Conservation (phyloP, 352 stramenopile species). For the Pythium grandisporangium region DNA sequence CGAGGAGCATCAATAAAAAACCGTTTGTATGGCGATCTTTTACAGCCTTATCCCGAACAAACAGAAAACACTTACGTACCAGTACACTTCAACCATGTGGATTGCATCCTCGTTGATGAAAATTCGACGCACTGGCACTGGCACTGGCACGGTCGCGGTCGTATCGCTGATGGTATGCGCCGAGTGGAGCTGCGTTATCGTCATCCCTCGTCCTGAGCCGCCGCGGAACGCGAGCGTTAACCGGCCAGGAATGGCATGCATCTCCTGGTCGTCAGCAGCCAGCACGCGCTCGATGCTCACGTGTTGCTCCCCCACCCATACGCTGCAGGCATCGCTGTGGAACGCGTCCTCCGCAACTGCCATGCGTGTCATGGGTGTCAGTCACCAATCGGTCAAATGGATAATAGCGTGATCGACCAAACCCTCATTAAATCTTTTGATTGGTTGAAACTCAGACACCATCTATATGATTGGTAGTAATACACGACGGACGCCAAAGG, state of each 20-base stretch:
- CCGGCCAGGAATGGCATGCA: conserved; percentile 10
- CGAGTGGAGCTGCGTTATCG: too few species aligned
- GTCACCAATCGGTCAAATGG: too few species aligned
- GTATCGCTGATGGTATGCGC: too few species aligned
- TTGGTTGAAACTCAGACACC: conserved; percentile 11
- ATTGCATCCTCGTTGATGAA: conserved; percentile 8
- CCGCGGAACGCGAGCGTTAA: too few species aligned
- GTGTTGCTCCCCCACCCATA: conserved; percentile 30
- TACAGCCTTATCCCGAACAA: too few species aligned
- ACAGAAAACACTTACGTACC: conserved; percentile 12
- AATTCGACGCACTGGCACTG: too few species aligned
- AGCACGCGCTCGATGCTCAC: conserved; percentile 17
- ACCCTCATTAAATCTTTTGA: neutral
- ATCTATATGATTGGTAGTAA: conserved; percentile 6
- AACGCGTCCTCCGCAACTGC: conserved; percentile 13
- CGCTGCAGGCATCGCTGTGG: conserved; percentile 19
- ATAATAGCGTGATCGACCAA: too few species aligned
- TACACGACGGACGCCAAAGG: conserved; percentile 14
- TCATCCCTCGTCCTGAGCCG: too few species aligned
- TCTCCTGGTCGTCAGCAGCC: conserved; percentile 16
- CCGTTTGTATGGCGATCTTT: too few species aligned
- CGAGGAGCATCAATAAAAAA: too few species aligned
- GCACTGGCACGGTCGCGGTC: too few species aligned
- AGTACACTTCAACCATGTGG: conserved; percentile 26
- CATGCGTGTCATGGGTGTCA: too few species aligned